Base-by-base conservation (phyloP, 2,329 filamentous ascomycete species). In the Trichoderma gracile region DNA sequence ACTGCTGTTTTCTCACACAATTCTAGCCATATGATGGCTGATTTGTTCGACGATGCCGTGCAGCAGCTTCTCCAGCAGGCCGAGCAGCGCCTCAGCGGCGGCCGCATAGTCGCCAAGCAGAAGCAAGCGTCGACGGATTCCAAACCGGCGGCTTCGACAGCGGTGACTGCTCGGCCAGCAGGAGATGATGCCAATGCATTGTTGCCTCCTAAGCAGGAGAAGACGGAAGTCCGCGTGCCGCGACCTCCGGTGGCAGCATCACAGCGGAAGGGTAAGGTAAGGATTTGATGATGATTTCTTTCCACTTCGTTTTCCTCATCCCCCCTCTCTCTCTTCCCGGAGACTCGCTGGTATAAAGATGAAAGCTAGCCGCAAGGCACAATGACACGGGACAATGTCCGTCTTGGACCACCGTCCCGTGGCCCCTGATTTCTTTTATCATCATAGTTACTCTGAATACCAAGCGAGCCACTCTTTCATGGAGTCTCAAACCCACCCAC, bases 381-480 rank as follows among this genome's bases (percentile, higher is more conserved):
- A 63, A 72, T 78, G 77, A 79, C 76, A 73, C 72, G 72, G 75
- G 71, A 73, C 71, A 70, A 71, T 67, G 71, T 77, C 73, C 75
- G 76, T 78, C 75, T 77, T 79, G 78, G 76, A 76, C 74, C 69
- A 75, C 69, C 67, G 68, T 69, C 86, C 89, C 85, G 84, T 87
- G 86, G 78, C 78, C 82, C 84, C 78, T 83, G 82, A 82, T 82
- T 72, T 69, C 78, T 78, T 79, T 77, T 76, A 62, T 40, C 76
- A 78, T 82, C 81, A 89, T 89, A 90, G 88, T 90, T 90, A 90
- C 88, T 89, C 87, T 89, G 88, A 90, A 69, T 71, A 69, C 63
- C 63, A 54, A 43, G 38, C 47, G 54, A 50, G 17, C 23, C 33
- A n/a, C n/a, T n/a, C n/a, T n/a, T n/a, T n/a, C n/a, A n/a, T n/a